Evolutionary conservation across 2,329 filamentous ascomycete species (phyloP).

Genomic region (Raffaelea ambrosiae): DNA sequence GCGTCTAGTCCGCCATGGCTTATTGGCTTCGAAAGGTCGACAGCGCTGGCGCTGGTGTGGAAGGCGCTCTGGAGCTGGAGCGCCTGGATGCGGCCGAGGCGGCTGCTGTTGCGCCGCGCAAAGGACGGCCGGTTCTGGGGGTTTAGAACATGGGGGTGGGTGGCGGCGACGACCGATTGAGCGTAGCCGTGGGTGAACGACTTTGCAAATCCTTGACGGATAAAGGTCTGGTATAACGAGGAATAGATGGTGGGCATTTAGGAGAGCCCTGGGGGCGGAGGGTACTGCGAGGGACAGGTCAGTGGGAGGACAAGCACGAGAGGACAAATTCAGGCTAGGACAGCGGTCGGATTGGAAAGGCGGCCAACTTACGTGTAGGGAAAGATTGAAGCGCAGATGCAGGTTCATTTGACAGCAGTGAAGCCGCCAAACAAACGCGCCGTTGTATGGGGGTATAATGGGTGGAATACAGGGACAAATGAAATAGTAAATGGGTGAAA

Average conservation of each 20-base stretch:
- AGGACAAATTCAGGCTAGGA: not conserved
- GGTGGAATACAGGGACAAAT: slow-evolving; percentile 6
- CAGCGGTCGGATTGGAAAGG: not conserved
- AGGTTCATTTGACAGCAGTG: slow-evolving; percentile 97
- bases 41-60: slow-evolving; percentile 48
- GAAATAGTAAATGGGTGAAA: not conserved
- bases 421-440: slow-evolving; percentile 92
- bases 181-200: slow-evolving; percentile 97
- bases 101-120: slow-evolving; percentile 47
- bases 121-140: slow-evolving; percentile 60
- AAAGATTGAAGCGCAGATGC: slow-evolving; percentile 57
- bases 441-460: slow-evolving; percentile 18
- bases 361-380: slow-evolving; percentile 52
- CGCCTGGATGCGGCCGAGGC: slow-evolving; percentile 44
- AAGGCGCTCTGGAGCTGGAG: slow-evolving; percentile 74
- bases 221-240: slow-evolving; percentile 67
- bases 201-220: slow-evolving; percentile 96
- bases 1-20: slow-evolving; percentile 68
- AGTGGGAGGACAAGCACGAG: not conserved
- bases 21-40: slow-evolving; percentile 29
- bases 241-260: slow-evolving; percentile 83
- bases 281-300: slow-evolving; percentile 29
- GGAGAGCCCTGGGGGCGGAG: slow-evolving; percentile 56
- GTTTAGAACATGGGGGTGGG: slow-evolving; percentile 70
- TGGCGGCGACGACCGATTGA: slow-evolving; percentile 92